Evolutionary conservation across 208 protist genomes (phyloP).

Genomic region (Kentomonas sorsogonicus): DNA sequence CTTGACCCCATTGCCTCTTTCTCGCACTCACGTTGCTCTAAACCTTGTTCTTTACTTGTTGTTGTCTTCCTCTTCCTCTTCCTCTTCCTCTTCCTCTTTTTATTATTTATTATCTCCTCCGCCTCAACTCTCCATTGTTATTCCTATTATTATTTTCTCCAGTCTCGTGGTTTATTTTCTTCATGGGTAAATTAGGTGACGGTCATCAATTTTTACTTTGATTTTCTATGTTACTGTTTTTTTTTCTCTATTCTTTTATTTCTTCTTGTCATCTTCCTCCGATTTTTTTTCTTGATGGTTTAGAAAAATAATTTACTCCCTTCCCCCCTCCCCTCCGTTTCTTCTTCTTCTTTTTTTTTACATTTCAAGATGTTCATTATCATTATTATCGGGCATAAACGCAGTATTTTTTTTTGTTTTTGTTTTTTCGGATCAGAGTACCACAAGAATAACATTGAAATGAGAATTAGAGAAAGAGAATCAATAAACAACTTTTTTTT

Average conservation of each 20-base stretch:
- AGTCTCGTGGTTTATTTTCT: neutral
- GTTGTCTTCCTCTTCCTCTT: conserved; percentile 1
- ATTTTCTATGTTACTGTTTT: neutral
- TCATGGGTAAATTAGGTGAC: neutral
- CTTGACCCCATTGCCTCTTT: neutral
- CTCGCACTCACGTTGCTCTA: neutral
- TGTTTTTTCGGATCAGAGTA: conserved; percentile 4
- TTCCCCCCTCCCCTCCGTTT: too few species aligned
- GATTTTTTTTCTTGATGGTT: too few species aligned
- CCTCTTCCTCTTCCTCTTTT: neutral
- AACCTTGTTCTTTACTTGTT: conserved; percentile 1
- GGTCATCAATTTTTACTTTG: neutral
- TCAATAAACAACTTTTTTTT: neutral
- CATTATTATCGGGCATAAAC: neutral
- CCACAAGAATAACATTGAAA: neutral
- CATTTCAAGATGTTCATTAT: neutral
- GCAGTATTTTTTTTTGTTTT: neutral
- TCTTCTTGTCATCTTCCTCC: too few species aligned
- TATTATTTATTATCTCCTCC: conserved; percentile 5
- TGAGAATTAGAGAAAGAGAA: conserved; percentile 9
- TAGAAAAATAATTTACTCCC: too few species aligned
- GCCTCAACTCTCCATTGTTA: conserved; percentile 5
- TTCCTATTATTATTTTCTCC: neutral
- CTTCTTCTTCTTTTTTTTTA: neutral
- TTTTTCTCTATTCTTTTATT: neutral